phyloP scores from a whole-genome alignment of 495 filamentous ascomycete genomes.

The Echria macrotheca region DNA sequence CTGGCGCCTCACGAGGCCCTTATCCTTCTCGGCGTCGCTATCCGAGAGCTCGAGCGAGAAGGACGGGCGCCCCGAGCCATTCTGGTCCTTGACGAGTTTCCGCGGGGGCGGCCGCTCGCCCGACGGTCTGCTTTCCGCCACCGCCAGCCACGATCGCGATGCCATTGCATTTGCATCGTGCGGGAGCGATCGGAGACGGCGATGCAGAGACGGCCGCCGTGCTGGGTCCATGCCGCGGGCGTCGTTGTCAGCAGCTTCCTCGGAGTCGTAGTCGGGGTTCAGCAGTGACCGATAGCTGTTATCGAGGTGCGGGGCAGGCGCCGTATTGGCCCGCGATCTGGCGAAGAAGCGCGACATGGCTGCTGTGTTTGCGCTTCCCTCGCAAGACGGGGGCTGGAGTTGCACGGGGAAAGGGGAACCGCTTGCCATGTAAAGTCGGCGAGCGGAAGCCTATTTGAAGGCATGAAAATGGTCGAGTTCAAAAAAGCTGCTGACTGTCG shows the following conservation, averaged over 20 bases:
- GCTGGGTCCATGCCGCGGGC: neutral
- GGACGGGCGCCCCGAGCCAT: conserved; percentile 19
- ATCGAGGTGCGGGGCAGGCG: conserved; percentile 2
- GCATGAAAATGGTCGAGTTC: conserved; percentile 7
- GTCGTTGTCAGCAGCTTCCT: neutral
- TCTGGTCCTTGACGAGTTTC: conserved; percentile 23
- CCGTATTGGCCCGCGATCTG: conserved; percentile 3
- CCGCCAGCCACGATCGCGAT: conserved; percentile 19
- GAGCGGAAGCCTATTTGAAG: conserved; percentile 3
- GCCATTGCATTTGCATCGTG: neutral
- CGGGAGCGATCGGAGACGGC: conserved; percentile 2
- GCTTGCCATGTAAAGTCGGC: neutral
- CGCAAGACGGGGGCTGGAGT: neutral
- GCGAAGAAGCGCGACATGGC: conserved; percentile 22
- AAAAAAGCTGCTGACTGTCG: neutral
- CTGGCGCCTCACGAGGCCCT: conserved; percentile 23
- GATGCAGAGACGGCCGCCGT: neutral
- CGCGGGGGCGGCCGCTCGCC: conserved; percentile 23
- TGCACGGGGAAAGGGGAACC: neutral
- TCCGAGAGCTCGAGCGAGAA: conserved; percentile 24
- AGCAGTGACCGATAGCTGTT: conserved; percentile 27
- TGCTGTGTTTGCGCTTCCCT: neutral
- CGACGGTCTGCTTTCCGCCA: conserved; percentile 16
- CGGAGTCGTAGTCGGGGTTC: conserved; percentile 12
- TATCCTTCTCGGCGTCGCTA: conserved; percentile 22